phyloP scores from a whole-genome alignment of 2,329 filamentous ascomycete species.

The Fusarium algeriense region DNA sequence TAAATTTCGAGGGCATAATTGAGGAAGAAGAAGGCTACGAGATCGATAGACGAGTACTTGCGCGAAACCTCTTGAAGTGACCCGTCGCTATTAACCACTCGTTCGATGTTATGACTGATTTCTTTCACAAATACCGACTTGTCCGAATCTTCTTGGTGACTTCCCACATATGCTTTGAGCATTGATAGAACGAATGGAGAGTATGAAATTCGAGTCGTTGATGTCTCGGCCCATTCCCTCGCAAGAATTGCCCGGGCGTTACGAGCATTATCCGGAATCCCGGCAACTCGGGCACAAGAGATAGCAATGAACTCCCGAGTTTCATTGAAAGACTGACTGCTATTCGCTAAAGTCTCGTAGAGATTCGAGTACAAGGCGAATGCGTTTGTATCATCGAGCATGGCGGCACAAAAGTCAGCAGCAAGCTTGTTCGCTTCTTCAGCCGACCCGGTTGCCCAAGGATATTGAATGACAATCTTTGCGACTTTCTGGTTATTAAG shows the following conservation, averaged over 20 bases:
- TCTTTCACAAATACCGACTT: conserved; percentile 3
- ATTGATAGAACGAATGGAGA: conserved; percentile 35
- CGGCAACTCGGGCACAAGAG: conserved; percentile 39
- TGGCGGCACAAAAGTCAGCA: conserved; percentile 45
- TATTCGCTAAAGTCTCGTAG: conserved; percentile 7
- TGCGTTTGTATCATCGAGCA: conserved; percentile 45
- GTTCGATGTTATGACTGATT: conserved; percentile 20
- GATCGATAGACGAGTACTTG: conserved; percentile 36
- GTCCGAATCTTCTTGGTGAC: conserved; percentile 19
- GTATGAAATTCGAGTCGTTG: background rate
- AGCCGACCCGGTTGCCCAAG: conserved; percentile 29
- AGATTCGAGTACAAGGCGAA: conserved; percentile 37
- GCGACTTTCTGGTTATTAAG: background rate
- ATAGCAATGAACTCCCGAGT: conserved; percentile 33
- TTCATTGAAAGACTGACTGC: background rate
- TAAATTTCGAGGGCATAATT: conserved; percentile 38
- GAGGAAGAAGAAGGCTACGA: conserved; percentile 42
- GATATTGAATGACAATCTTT: conserved; percentile 16
- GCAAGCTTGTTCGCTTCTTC: conserved; percentile 41
- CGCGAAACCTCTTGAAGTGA: conserved; percentile 23
- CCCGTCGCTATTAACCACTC: conserved; percentile 16
- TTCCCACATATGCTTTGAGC: conserved; percentile 34
- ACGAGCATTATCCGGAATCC: conserved; percentile 30
- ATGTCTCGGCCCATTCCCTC: conserved; percentile 1
- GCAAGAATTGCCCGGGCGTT: conserved; percentile 30